phyloP scores from a whole-genome alignment of 163 green algal species.

The Picocystis sp. region DNA sequence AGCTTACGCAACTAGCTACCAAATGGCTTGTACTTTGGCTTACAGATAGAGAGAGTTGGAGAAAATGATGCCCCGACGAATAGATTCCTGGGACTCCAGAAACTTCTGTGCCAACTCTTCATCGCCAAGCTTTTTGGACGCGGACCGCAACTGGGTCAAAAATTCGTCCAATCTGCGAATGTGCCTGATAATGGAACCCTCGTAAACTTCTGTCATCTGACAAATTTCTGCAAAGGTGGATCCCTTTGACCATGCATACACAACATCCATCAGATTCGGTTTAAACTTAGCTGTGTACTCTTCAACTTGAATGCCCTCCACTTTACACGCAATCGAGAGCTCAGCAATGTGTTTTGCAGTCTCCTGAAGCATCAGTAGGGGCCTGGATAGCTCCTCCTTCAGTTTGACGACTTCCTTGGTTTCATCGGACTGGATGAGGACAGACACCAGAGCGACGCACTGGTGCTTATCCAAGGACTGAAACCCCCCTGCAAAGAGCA shows the following conservation, averaged over 20 bases:
- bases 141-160: constrained; percentile 46
- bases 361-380: constrained; percentile 49
- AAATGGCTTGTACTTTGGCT: not conserved
- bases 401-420: constrained; percentile 33
- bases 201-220: constrained; percentile 74
- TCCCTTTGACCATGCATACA: constrained; percentile 58
- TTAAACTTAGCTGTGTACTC: constrained; percentile 75
- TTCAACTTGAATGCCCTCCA: constrained; percentile 52
- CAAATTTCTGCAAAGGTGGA: constrained; percentile 56
- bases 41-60: constrained; percentile 80
- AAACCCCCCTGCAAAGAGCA: constrained; percentile 78
- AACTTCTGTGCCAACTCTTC: constrained; percentile 51
- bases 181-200: constrained; percentile 81
- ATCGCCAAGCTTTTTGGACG: constrained; percentile 62
- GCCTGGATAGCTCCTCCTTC: constrained; percentile 30
- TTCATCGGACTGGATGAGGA: constrained; percentile 80
- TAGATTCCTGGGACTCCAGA: constrained; percentile 41
- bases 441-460: constrained; percentile 56
- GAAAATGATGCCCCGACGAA: constrained; percentile 87
- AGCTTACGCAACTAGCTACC: no score
- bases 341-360: constrained; percentile 46
- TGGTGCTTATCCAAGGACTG: constrained; percentile 55
- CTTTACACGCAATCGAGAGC: constrained; percentile 42
- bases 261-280: constrained; percentile 62
- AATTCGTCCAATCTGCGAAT: constrained; percentile 78